Evolutionary conservation across 345 rosid genomes (phyloP).

Genomic region (Citrus inodora): DNA sequence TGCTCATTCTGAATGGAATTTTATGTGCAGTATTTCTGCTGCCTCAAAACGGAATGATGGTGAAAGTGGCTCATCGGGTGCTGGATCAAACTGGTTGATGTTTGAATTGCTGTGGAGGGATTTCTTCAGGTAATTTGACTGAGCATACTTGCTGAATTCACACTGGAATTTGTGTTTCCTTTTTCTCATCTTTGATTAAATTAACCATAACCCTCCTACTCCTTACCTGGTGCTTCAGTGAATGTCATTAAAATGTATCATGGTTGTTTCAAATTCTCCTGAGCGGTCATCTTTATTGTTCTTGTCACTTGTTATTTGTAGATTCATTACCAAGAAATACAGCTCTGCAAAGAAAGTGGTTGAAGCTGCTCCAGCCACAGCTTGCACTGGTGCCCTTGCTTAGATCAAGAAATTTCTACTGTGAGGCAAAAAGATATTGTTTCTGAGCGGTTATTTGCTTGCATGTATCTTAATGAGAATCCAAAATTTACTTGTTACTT

Average conservation of each 20-base stretch:
- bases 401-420: constrained; percentile 18
- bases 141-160: not conserved
- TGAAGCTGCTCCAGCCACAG: constrained; percentile 70
- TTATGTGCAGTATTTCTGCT: constrained; percentile 30
- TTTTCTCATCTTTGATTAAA: not conserved
- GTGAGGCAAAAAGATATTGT: constrained; percentile 1
- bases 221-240: not conserved
- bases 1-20: constrained; percentile 13
- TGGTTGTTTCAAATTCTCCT: not conserved
- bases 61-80: constrained; percentile 39
- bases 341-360: constrained; percentile 54
- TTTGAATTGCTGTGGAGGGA: constrained; percentile 94
- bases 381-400: constrained; percentile 64
- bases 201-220: not conserved
- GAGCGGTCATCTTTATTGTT: not conserved
- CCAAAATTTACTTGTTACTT: constrained; percentile 1
- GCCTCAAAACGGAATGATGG: constrained; percentile 27
- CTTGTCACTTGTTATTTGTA: constrained; percentile 20
- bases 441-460: not conserved
- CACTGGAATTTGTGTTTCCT: not conserved
- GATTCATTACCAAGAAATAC: constrained; percentile 86
- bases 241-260: not conserved
- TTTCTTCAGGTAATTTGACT: constrained; percentile 70
- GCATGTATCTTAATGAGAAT: constrained; percentile 2
- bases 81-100: constrained; percentile 77